Base-by-base conservation (phyloP, 1,139 yeast species). In the Kurtzmaniella quercitrusa region DNA sequence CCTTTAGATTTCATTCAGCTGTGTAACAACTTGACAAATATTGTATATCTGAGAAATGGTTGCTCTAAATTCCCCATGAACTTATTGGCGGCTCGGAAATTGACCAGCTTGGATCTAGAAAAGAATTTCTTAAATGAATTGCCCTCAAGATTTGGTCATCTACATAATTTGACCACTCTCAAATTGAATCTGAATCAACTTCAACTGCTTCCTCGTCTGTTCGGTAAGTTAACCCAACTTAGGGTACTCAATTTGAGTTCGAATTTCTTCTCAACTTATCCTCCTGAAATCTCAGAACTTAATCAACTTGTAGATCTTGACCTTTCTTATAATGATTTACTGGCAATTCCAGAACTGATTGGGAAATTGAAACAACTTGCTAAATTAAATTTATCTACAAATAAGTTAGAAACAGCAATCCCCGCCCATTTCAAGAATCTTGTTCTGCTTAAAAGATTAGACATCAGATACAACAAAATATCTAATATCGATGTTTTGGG, bases 1-100 rank as follows among this genome's bases (percentile, higher is more conserved):
- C 96, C 97, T 0, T 66, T 81, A 46, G 96, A 90, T 59, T 90
- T 90, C 58, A 82, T 90, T 52, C 95, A 89, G 58, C 81, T 88
- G 25, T 85, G 96, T 52, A 75, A 80, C 41, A 86, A 86, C 55
- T 69, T 91, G 51, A 75, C 78, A 27, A 77, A 80, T 45, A 72
- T 90, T 47, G 75, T 81, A 43, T 88, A 82, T 68, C 80, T 88
- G 1, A 74, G 81, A 48, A 86, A 88, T 55, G 86, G 95, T 45
- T 79, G 88, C 15, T 78, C 84, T 9, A 75, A 71, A 43, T 85
- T 91, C 57, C 97, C 97, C 1, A 61, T 71, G 34, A 85, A 87
- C 52, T 74, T 91, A 41, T 72, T 84, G 3, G 83, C 82, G 50
- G 90, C 95, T 0, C 73, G 75, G 37, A 76, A 80, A 42, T 71